phyloP scores from a whole-genome alignment of 495 filamentous ascomycete species.

The Echria macrotheca region DNA sequence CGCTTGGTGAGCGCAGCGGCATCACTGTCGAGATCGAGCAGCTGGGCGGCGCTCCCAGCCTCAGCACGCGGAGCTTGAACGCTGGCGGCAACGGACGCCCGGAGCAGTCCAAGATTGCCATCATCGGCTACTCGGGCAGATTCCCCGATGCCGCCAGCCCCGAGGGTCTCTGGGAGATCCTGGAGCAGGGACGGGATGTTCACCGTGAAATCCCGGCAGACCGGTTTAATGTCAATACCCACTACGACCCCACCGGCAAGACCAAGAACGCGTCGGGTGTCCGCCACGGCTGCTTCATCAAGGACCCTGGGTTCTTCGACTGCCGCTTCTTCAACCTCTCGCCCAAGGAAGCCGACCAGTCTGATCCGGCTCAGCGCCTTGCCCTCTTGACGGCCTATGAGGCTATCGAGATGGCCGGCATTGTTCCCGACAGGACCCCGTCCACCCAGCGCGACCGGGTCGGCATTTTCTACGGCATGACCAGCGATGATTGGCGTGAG shows the following conservation, averaged over 20 bases:
- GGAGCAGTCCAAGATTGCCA: slow-evolving; percentile 52
- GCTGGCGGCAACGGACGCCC: slow-evolving; percentile 40
- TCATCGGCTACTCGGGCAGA: slow-evolving; percentile 71
- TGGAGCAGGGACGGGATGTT: slow-evolving; percentile 60
- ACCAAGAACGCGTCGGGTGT: slow-evolving; percentile 74
- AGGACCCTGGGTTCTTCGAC: slow-evolving; percentile 80
- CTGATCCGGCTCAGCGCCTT: slow-evolving; percentile 84
- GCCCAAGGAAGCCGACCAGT: slow-evolving; percentile 80
- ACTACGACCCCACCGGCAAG: slow-evolving; percentile 71
- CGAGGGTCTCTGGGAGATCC: slow-evolving; percentile 66
- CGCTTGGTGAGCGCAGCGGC: slow-evolving; percentile 34
- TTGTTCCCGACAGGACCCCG: slow-evolving; percentile 78
- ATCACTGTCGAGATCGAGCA: slow-evolving; percentile 36
- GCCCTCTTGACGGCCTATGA: slow-evolving; percentile 82
- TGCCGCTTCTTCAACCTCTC: slow-evolving; percentile 94
- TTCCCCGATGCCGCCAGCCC: slow-evolving; percentile 64
- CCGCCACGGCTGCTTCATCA: slow-evolving; percentile 83
- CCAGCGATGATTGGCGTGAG: slow-evolving; percentile 87
- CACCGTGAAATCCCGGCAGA: slow-evolving; percentile 59
- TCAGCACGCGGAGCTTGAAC: slow-evolving; percentile 20
- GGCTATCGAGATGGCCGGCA: slow-evolving; percentile 85
- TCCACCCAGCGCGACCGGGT: slow-evolving; percentile 79
- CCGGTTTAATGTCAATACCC: slow-evolving; percentile 72
- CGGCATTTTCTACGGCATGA: slow-evolving; percentile 92
- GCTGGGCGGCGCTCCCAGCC: slow-evolving; percentile 26